Evolutionary conservation across 257 asterid species (phyloP).

Genomic region (Solanum lycopersicoides): DNA sequence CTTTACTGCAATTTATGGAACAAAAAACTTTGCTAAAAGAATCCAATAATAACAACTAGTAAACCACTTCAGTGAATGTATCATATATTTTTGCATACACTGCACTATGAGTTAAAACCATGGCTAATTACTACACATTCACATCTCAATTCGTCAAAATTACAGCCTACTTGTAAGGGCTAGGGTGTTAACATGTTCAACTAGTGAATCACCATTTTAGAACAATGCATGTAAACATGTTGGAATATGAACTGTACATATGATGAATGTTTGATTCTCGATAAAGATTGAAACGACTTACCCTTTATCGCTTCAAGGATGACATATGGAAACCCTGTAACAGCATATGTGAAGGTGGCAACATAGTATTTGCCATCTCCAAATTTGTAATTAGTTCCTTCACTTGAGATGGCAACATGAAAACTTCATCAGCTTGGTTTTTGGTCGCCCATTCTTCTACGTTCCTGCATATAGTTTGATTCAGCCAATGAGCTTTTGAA

Average conservation of each 20-base stretch:
- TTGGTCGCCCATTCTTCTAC: constrained; percentile 52
- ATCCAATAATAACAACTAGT: background rate
- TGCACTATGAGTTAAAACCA: background rate
- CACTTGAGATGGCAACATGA: constrained; percentile 78
- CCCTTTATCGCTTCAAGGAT: constrained; percentile 44
- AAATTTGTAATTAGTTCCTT: constrained; percentile 32
- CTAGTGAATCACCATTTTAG: background rate
- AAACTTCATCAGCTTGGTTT: constrained; percentile 73
- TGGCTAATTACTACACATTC: background rate
- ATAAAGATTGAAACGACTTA: background rate
- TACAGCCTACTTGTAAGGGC: background rate
- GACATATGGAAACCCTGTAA: constrained; percentile 60
- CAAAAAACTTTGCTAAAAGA: background rate
- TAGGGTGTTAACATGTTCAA: background rate
- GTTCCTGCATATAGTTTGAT: constrained; percentile 25
- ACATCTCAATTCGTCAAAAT: background rate
- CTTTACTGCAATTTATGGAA: background rate
- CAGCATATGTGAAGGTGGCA: constrained; percentile 53
- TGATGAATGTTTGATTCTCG: background rate
- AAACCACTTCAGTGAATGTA: background rate
- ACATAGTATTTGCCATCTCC: constrained; percentile 40
- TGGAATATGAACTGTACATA: background rate
- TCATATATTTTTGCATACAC: background rate
- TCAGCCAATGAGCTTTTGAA: background rate
- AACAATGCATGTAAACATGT: background rate